Conservation (phyloP, 176 grass and related monocot species). For the Aegilops bicornis region DNA sequence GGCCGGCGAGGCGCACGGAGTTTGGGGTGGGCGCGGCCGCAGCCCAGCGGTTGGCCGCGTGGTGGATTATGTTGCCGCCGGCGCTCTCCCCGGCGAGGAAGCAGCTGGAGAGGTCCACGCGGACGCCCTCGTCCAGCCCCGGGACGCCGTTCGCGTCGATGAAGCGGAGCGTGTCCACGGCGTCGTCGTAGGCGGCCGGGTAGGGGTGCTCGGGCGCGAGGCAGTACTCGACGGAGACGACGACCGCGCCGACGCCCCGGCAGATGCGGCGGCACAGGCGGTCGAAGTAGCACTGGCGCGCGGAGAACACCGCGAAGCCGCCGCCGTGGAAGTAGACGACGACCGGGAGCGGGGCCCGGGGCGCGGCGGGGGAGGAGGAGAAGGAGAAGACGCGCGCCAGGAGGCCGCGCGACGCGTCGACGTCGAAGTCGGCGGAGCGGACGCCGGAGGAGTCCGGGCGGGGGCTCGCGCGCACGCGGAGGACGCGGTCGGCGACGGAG, state of each 20-base stretch:
- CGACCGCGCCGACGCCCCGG: constrained; percentile 19
- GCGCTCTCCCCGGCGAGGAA: constrained; percentile 80
- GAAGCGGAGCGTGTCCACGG: constrained; percentile 44
- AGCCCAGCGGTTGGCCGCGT: constrained; percentile 57
- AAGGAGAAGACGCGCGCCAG: constrained; percentile 53
- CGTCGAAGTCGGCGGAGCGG: constrained; percentile 40
- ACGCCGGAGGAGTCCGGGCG: constrained; percentile 25
- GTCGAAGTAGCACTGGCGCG: constrained; percentile 42
- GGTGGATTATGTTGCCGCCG: constrained; percentile 76
- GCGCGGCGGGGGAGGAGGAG: not conserved
- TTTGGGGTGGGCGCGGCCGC: not conserved
- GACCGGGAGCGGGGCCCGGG: constrained; percentile 13
- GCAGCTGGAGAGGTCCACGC: constrained; percentile 43
- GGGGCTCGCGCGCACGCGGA: constrained; percentile 14
- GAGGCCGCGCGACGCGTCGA: constrained; percentile 51
- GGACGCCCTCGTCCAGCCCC: not conserved
- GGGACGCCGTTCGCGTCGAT: constrained; percentile 25
- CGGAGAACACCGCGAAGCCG: constrained; percentile 59
- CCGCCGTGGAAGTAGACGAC: constrained; percentile 83
- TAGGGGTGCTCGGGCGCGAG: constrained; percentile 65
- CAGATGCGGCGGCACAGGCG: constrained; percentile 53
- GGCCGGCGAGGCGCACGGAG: constrained; percentile 36
- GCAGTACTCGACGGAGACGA: constrained; percentile 60
- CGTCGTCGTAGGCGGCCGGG: constrained; percentile 76
- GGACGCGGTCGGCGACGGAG: constrained; percentile 23